These are phyloP conservation scores for Quercus variabilis DNA, from an alignment of 306 rosid species.

Conservation along the genomic window DNA sequence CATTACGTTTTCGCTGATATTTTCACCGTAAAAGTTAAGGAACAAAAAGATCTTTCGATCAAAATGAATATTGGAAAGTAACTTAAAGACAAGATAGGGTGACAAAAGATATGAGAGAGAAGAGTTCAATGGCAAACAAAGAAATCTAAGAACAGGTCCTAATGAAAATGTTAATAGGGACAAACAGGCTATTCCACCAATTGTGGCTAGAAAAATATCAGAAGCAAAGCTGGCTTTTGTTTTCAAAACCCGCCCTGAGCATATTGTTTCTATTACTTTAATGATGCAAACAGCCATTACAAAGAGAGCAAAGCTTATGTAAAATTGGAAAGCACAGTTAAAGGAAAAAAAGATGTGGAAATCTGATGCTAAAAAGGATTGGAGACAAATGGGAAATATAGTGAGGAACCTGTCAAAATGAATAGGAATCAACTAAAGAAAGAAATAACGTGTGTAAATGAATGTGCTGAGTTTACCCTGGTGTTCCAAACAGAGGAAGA, in stretches of 20 bases:
- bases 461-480: background rate
- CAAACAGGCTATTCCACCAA: background rate
- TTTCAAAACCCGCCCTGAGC: background rate
- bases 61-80: background rate
- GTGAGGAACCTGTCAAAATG: constrained; percentile 2
- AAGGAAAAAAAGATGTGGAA: background rate
- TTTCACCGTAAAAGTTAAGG: background rate
- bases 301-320: background rate
- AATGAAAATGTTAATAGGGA: background rate
- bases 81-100: background rate
- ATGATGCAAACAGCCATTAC: background rate
- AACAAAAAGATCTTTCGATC: background rate
- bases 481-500: background rate
- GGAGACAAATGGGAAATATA: background rate
- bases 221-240: background rate
- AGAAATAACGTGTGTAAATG: background rate
- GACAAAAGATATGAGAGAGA: background rate
- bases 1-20: background rate
- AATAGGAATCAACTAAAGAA: background rate
- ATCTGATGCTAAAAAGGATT: background rate
- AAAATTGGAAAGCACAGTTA: background rate
- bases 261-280: background rate
- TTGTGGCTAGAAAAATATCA: background rate
- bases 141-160: background rate
- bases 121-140: background rate